These are phyloP conservation scores for Kodamaea suecica DNA, from an alignment of 1,139 yeast genomes.

Conservation along the genomic window DNA sequence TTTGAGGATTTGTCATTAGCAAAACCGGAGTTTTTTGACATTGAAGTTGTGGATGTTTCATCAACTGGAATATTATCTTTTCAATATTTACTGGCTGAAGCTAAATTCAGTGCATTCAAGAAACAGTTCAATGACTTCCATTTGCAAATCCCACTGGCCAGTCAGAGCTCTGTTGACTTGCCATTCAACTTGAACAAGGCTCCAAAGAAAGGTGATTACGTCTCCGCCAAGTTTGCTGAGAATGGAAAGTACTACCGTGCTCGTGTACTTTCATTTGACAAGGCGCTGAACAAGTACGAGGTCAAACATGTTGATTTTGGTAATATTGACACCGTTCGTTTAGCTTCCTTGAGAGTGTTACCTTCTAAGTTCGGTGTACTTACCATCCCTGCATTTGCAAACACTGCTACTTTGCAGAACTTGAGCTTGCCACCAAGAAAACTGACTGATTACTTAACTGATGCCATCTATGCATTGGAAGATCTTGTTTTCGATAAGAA, in stretches of 20 bases:
- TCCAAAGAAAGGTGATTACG: conserved; percentile 59
- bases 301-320: conserved; percentile 70
- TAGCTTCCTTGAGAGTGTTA: conserved; percentile 48
- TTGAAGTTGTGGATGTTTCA: conserved; percentile 55
- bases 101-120: conserved; percentile 43
- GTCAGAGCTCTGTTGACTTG: conserved; percentile 38
- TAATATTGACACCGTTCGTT: conserved; percentile 48
- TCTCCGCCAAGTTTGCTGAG: conserved; percentile 54
- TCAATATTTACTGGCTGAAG: conserved; percentile 43
- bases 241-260: conserved; percentile 63
- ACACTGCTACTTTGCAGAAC: conserved; percentile 53
- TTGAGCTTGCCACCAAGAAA: conserved; percentile 58
- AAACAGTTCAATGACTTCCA: conserved; percentile 46
- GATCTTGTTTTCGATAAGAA: conserved; percentile 54
- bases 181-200: conserved; percentile 43
- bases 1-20: conserved; percentile 21
- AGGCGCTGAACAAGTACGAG: conserved; percentile 41
- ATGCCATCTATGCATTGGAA: conserved; percentile 56
- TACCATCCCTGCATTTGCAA: conserved; percentile 54
- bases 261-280: conserved; percentile 50
- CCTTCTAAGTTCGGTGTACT: conserved; percentile 49
- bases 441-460: conserved; percentile 58
- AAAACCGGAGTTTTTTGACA: conserved; percentile 56
- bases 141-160: conserved; percentile 38
- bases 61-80: conserved; percentile 51